These are phyloP conservation scores for Fulvia fulva DNA, from an alignment of 2,329 filamentous ascomycete species.

Conservation along the genomic window DNA sequence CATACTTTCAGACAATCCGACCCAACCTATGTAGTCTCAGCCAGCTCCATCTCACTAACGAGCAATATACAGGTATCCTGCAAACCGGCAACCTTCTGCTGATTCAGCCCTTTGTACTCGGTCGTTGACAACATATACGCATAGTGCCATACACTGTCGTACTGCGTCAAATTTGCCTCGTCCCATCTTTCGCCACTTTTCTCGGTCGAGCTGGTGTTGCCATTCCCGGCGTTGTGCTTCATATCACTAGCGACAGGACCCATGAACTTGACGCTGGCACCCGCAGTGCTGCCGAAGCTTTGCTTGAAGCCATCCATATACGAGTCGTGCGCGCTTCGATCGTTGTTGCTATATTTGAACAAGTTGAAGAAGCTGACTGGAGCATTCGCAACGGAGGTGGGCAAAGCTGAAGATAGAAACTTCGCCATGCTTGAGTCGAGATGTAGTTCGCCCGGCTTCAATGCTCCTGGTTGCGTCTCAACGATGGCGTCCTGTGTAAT, in stretches of 20 bases:
- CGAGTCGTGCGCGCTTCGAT: constrained; percentile 12
- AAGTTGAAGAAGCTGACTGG: constrained; percentile 22
- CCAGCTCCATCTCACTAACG: constrained; percentile 15
- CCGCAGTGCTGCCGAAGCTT: constrained; percentile 14
- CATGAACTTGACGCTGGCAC: constrained; percentile 19
- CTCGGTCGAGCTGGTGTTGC: too few species aligned
- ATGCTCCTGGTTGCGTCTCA: not conserved
- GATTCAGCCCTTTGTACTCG: constrained; percentile 16
- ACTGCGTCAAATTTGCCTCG: constrained; percentile 20
- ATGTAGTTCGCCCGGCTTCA: constrained; percentile 11
- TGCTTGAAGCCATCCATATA: constrained; percentile 21
- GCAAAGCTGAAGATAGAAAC: constrained; percentile 10
- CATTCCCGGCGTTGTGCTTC: not conserved
- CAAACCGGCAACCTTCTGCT: constrained; percentile 16
- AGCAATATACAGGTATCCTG: constrained; percentile 20
- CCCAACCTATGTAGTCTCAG: not conserved
- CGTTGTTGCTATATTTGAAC: constrained; percentile 17
- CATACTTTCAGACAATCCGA: not conserved
- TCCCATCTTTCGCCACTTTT: constrained; percentile 1
- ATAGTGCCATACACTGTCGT: constrained; percentile 20
- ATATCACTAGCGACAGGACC: constrained; percentile 6
- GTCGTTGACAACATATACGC: constrained; percentile 19
- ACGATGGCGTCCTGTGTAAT: constrained; percentile 1
- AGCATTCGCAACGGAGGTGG: not conserved
- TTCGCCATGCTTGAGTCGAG: constrained; percentile 16